Evolutionary conservation across 2,329 filamentous ascomycete species (phyloP).

Genomic region (Neofusicoccum laricinum): DNA sequence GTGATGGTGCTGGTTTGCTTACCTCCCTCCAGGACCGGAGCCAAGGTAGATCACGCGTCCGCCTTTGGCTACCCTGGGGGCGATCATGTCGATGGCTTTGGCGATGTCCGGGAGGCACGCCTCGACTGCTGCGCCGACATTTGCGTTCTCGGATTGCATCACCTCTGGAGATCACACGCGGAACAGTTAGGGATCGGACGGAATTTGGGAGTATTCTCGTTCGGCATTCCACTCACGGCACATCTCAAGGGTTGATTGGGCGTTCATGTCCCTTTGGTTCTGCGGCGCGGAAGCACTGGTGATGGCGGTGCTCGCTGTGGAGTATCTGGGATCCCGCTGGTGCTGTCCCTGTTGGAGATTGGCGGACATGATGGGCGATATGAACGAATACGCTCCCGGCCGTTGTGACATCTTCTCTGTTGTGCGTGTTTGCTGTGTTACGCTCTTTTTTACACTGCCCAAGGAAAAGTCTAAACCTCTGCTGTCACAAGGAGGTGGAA

Average conservation of each 20-base stretch:
- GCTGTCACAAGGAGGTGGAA: background rate
- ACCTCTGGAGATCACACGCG: background rate
- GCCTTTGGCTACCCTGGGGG: background rate
- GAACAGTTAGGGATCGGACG: background rate
- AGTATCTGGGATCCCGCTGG: background rate
- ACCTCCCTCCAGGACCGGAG: background rate
- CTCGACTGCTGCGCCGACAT: background rate
- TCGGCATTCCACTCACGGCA: background rate
- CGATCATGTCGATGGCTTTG: background rate
- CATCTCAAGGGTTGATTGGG: background rate
- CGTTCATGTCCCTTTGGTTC: background rate
- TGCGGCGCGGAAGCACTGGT: background rate
- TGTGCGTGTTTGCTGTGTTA: background rate
- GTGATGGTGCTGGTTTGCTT: background rate
- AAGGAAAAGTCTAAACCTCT: background rate
- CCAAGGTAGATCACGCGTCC: conserved; percentile 3
- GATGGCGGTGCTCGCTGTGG: background rate
- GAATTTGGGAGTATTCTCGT: background rate
- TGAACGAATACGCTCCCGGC: background rate
- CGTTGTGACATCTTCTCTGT: background rate
- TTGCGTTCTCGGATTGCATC: conserved; percentile 3
- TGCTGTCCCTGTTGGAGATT: background rate
- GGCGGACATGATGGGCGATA: conserved; percentile 7
- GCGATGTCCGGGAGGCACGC: background rate
- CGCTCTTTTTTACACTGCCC: background rate